A percentile compares a stretch with the other conserved stretches of the same genome.
Conservation (phyloP, 768 basidiomycete genomes). For the Trametes meyenii region DNA sequence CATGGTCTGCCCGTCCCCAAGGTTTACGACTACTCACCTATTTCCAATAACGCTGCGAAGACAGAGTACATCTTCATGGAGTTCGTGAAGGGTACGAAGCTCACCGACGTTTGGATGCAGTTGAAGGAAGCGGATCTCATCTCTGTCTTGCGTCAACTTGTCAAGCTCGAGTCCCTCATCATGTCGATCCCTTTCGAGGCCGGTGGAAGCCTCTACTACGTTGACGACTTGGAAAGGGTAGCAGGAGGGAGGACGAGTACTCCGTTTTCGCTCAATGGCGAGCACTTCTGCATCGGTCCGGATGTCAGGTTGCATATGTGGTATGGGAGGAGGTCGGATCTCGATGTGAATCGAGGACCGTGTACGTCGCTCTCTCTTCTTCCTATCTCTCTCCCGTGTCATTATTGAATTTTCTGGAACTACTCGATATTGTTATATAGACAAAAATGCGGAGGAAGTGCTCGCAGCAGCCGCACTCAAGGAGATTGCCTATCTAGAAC, state of each 20-base stretch:
- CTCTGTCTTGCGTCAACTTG: constrained; percentile 48
- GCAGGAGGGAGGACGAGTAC: constrained; percentile 33
- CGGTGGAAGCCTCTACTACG: constrained; percentile 54
- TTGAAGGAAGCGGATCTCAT: constrained; percentile 42
- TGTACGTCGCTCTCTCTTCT: no score
- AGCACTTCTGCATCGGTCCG: constrained; percentile 34
- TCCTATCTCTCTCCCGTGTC: constrained; percentile 35
- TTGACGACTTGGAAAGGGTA: constrained; percentile 47
- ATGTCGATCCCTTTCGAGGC: constrained; percentile 52
- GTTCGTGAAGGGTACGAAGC: constrained; percentile 40
- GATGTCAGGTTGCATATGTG: constrained; percentile 48
- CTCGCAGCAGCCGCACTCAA: constrained; percentile 47
- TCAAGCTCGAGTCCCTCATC: constrained; percentile 49
- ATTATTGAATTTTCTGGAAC: constrained; percentile 30
- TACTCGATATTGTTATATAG: constrained; percentile 40
- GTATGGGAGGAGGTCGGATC: constrained; percentile 52
- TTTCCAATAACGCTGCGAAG: constrained; percentile 30
- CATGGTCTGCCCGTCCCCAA: constrained; percentile 36
- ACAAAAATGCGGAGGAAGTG: constrained; percentile 45
- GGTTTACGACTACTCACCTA: constrained; percentile 37
- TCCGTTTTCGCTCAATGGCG: constrained; percentile 36
- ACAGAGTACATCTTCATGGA: constrained; percentile 39
- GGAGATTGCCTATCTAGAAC: constrained; percentile 50
- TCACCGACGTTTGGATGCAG: constrained; percentile 45
- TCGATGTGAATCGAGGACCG: constrained; percentile 53